Conservation (phyloP, 257 asterid genomes). For the Fraxinus cuspidata region DNA sequence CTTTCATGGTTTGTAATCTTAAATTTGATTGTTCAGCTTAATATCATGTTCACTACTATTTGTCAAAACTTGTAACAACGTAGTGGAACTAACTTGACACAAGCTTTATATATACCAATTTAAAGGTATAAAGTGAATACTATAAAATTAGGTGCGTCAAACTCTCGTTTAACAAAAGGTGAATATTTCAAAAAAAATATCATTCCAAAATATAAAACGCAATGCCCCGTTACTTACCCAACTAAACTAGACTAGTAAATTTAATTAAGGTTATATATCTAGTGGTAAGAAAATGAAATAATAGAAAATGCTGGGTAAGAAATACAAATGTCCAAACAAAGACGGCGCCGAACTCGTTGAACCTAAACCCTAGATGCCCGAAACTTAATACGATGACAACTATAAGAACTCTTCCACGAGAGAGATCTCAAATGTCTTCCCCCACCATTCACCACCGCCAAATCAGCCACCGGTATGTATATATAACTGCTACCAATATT, state of each 20-base stretch:
- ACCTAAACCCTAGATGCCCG: slow-evolving; percentile 21
- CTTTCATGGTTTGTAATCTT: neutral
- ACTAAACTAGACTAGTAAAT: no score
- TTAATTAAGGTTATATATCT: no score
- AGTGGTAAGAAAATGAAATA: neutral
- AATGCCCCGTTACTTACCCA: no score
- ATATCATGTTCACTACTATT: no score
- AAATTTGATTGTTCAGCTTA: neutral
- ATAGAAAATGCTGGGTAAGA: neutral
- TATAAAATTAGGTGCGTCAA: no score
- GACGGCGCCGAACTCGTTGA: slow-evolving; percentile 23
- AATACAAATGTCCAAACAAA: neutral
- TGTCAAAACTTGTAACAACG: no score
- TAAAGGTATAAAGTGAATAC: no score
- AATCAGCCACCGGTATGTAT: slow-evolving; percentile 27
- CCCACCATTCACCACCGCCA: slow-evolving; percentile 23
- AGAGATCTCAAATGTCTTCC: slow-evolving; percentile 25
- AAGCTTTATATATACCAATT: no score
- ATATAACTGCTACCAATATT: neutral
- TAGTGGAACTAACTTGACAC: no score
- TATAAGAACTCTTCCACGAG: slow-evolving; percentile 27
- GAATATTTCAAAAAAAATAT: no score
- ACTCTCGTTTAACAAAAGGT: no score
- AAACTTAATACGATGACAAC: neutral
- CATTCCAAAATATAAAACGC: no score